These are phyloP conservation scores for Kregervanrija fluxuum DNA, from an alignment of 805 yeast species.

Conservation along the genomic window DNA sequence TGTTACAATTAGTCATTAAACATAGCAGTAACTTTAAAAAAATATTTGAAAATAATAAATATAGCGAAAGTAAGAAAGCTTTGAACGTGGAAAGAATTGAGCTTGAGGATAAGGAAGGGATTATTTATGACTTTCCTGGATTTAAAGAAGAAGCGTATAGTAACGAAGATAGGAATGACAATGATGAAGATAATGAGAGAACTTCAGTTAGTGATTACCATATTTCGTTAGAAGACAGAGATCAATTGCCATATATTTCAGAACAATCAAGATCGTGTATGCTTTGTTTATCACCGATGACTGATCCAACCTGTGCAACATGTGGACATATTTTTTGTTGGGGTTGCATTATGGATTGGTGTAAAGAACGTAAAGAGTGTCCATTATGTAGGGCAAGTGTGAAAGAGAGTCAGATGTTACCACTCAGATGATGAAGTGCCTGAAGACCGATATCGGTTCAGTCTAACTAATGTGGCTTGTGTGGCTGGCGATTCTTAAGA, in stretches of 20 bases:
- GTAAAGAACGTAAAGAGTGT: constrained; percentile 80
- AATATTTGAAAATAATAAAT: not conserved
- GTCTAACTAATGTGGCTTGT: too few species aligned
- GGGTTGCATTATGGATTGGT: constrained; percentile 86
- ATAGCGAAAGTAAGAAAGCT: too few species aligned
- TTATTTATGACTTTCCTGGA: too few species aligned
- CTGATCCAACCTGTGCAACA: constrained; percentile 73
- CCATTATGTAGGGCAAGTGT: constrained; percentile 81
- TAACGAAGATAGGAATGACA: not conserved
- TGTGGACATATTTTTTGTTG: constrained; percentile 96
- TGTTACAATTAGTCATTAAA: constrained; percentile 46
- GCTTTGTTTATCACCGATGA: constrained; percentile 75
- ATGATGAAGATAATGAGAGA: constrained; percentile 1
- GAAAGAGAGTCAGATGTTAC: constrained; percentile 53
- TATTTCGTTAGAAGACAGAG: constrained; percentile 40
- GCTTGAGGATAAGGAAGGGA: too few species aligned
- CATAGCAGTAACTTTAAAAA: constrained; percentile 12
- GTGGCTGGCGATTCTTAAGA: too few species aligned
- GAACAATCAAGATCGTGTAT: constrained; percentile 69
- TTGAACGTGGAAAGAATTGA: too few species aligned
- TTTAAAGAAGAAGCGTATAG: too few species aligned
- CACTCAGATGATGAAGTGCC: constrained; percentile 35
- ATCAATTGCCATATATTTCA: constrained; percentile 59
- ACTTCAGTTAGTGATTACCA: not conserved
- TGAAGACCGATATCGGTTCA: too few species aligned